phyloP scores from a whole-genome alignment of 2,329 filamentous ascomycete species.

The Emergomyces africanus region DNA sequence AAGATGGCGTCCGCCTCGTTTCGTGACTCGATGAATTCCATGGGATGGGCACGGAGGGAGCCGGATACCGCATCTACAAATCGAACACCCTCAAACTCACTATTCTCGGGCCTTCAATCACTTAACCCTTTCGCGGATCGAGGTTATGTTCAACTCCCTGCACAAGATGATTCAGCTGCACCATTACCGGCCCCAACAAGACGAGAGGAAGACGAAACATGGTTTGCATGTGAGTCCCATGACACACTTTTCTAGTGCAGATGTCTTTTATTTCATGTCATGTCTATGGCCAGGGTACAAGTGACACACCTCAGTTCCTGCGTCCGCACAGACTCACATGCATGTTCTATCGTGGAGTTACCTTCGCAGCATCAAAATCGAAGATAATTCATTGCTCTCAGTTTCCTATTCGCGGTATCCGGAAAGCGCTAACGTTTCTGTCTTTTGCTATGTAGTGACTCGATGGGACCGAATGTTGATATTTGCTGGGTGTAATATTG shows the following conservation, averaged over 20 bases:
- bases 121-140: conserved; percentile 72
- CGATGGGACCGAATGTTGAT: conserved; percentile 92
- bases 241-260: conserved; percentile 1
- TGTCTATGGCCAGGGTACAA: conserved; percentile 15
- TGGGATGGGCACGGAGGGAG: conserved; percentile 86
- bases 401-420: conserved; percentile 4
- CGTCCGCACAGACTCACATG: conserved; percentile 20
- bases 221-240: conserved; percentile 75
- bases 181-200: conserved; percentile 72
- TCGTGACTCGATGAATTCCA: conserved; percentile 83
- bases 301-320: conserved; percentile 29
- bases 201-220: conserved; percentile 89
- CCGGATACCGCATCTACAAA: conserved; percentile 61
- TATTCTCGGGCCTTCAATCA: conserved; percentile 69
- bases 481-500: conserved; percentile 82
- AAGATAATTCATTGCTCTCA: not conserved
- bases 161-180: conserved; percentile 67
- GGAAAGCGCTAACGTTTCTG: conserved; percentile 9
- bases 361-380: not conserved
- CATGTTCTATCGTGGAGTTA: conserved; percentile 6
- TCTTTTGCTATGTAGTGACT: conserved; percentile 54
- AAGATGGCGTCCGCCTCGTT: conserved; percentile 79
- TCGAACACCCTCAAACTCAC: conserved; percentile 50
- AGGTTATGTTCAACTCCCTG: conserved; percentile 84
- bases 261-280: not conserved